Evolutionary conservation across 2,329 filamentous ascomycete species (phyloP).

Genomic region (Coniochaeta sp.): DNA sequence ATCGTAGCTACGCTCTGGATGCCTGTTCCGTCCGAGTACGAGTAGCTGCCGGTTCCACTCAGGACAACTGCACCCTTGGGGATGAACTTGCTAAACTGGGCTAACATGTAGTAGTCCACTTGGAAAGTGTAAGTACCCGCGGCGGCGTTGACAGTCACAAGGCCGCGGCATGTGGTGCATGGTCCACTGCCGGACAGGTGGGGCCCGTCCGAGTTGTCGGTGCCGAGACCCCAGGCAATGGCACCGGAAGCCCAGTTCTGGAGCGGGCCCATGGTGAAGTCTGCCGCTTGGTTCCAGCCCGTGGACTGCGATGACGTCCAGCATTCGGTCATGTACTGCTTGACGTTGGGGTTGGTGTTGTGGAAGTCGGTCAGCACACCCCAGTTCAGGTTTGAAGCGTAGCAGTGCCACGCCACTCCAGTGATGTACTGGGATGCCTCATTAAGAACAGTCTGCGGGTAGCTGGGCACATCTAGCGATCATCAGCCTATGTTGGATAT

Average conservation of each 20-base stretch:
- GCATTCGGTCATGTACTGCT: constrained; percentile 43
- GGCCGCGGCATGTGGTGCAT: constrained; percentile 37
- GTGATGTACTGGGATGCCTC: constrained; percentile 21
- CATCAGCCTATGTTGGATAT: background rate
- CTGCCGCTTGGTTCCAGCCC: constrained; percentile 26
- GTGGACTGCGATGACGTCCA: constrained; percentile 27
- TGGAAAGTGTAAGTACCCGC: constrained; percentile 34
- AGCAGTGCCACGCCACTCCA: constrained; percentile 33
- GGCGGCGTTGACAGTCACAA: constrained; percentile 46
- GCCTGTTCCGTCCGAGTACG: constrained; percentile 28
- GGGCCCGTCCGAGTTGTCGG: constrained; percentile 33
- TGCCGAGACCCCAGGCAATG: constrained; percentile 36
- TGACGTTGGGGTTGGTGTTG: constrained; percentile 25
- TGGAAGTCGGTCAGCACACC: constrained; percentile 29
- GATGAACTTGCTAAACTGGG: constrained; percentile 42
- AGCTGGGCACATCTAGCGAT: constrained; percentile 19
- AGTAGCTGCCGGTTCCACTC: constrained; percentile 33
- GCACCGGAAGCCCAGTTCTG: constrained; percentile 38
- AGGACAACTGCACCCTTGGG: constrained; percentile 34
- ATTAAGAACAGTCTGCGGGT: constrained; percentile 29
- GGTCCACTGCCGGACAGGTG: constrained; percentile 28
- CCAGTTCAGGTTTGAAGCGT: constrained; percentile 27
- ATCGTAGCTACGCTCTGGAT: constrained; percentile 36
- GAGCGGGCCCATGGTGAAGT: constrained; percentile 40
- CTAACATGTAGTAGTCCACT: constrained; percentile 46